Base-by-base conservation (phyloP, 352 stramenopile genomes). In the Phytophthora tubulina region DNA sequence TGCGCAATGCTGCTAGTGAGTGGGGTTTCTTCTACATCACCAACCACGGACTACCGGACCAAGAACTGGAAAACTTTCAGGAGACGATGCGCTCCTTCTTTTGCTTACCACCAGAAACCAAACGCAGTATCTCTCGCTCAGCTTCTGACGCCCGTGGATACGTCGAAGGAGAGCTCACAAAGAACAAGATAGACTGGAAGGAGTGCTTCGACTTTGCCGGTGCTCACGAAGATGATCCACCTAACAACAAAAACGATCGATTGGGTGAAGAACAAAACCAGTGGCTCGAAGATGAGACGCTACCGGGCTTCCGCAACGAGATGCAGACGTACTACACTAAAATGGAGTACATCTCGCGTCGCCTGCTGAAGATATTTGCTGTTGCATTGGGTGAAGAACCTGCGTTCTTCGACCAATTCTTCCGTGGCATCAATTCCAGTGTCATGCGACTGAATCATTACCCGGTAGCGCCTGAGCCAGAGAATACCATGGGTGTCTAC, bases 81-180 rank as follows among this genome's bases (percentile, higher is more conserved):
- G 48, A 63, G 14, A 70, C 80, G 42, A 96, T 91, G 76, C 73
- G 75, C 44, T 49, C 61, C 4, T 98, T 98, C 78, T 98, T 98
- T 76, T 42, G 46, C 6, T 72, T 97, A 8, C 86, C 89, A 2
- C 76, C 81, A 38, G 65, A 85, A 2, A 54, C 76, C 17, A 93
- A 94, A 69, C 50, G 62, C 42, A 56, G 44, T 0, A 58, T 97
- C 61, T 91, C 67, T 7, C 96, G 91, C 72, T 87, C 21, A 59
- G 80, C 63, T 41, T 76, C 67, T 14, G 98, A 98, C 80, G 78
- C 93, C 36, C 82, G 93, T 56, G 96, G 96, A 15, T 98, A 91
- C 72, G 98, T 98, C 77, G 91, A 98, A 65, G 89, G 97, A 63
- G 96, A 99, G 67, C 78, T 98, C 15, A 99, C 96, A 35, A 98